Percentiles rank a stretch among this genome's conserved stretches.
Evolutionary conservation across 352 stramenopile genomes (phyloP).

Genomic region (Pythium phragmitis): DNA sequence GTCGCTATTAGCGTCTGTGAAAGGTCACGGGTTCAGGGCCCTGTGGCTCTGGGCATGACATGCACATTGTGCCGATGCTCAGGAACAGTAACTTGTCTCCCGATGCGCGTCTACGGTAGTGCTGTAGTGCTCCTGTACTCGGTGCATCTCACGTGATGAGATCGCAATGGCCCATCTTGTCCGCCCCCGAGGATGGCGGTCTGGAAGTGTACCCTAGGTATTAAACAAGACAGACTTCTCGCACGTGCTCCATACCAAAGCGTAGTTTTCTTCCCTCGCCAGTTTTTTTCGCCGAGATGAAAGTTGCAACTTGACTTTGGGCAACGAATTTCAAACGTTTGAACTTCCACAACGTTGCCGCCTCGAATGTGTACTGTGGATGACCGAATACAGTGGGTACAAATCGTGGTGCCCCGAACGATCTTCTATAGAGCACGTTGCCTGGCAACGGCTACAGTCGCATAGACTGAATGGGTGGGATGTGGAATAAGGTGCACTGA

Average conservation of each 20-base stretch:
- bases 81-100: background rate
- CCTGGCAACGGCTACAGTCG: too few relatives aligned
- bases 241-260: too few relatives aligned
- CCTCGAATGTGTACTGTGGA: conserved; percentile 1
- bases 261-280: too few relatives aligned
- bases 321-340: background rate
- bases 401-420: too few relatives aligned
- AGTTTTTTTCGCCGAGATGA: background rate
- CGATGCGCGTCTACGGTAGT: background rate
- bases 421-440: too few relatives aligned
- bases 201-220: background rate
- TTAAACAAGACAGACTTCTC: too few relatives aligned
- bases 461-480: too few relatives aligned
- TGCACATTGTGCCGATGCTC: background rate
- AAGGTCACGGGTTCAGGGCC: background rate
- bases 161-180: background rate
- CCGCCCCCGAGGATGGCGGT: background rate
- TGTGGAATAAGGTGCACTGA: too few relatives aligned
- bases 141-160: background rate
- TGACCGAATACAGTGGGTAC: background rate
- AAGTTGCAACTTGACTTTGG: background rate
- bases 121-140: background rate
- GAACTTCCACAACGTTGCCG: background rate
- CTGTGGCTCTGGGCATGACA: background rate
- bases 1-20: background rate